These are phyloP conservation scores for Podila clonocystis DNA, from an alignment of 192 early-diverging fungal genomes.

Conservation along the genomic window DNA sequence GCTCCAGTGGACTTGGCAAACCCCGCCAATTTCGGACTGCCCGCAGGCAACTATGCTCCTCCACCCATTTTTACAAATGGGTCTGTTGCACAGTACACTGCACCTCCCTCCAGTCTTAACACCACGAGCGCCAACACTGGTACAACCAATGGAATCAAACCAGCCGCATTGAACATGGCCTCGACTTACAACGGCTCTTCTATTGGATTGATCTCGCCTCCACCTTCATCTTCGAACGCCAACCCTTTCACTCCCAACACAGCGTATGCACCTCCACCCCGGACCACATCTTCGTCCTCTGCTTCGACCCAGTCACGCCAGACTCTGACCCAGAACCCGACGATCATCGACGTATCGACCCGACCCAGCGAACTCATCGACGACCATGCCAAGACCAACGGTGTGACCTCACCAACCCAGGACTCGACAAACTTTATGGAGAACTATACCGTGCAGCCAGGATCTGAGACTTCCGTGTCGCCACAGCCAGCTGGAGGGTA, in stretches of 20 bases:
- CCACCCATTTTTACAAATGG: constrained; percentile 28
- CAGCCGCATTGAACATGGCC: neutral
- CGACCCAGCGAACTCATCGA: constrained; percentile 43
- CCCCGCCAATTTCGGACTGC: constrained; percentile 5
- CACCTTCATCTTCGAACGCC: constrained; percentile 8
- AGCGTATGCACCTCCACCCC: constrained; percentile 19
- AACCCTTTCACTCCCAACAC: neutral
- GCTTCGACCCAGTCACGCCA: constrained; percentile 17
- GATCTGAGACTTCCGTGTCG: neutral
- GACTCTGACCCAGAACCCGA: constrained; percentile 27
- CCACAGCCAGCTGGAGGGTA: neutral
- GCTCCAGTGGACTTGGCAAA: neutral
- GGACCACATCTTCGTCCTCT: constrained; percentile 6
- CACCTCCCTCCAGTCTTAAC: constrained; percentile 7
- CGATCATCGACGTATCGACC: constrained; percentile 27
- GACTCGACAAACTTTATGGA: constrained; percentile 13
- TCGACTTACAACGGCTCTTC: neutral
- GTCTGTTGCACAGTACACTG: neutral
- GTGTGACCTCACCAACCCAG: neutral
- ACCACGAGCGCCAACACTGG: neutral
- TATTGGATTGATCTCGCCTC: constrained; percentile 16
- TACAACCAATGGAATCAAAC: neutral
- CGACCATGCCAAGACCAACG: constrained; percentile 23
- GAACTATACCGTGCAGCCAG: neutral
- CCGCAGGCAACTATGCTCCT: constrained; percentile 12